A percentile compares a stretch with the other conserved stretches of the same genome.
Evolutionary conservation across 495 filamentous ascomycete species (phyloP).

Genomic region (Lasiosphaeria hispida): DNA sequence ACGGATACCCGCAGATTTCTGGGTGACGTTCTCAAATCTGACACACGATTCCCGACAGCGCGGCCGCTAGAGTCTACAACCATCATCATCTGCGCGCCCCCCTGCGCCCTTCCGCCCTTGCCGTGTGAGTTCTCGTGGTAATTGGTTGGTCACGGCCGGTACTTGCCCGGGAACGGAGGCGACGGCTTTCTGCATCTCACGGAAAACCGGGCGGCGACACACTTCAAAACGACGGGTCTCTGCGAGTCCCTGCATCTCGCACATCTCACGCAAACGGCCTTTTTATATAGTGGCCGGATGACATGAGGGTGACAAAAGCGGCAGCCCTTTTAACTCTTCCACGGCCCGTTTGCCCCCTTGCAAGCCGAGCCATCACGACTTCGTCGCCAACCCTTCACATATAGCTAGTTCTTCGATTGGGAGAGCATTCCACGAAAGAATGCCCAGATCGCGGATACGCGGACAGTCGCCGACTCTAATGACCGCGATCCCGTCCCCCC

Average conservation of each 20-base stretch:
- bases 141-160: conserved; percentile 26
- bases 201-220: conserved; percentile 24
- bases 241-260: conserved; percentile 23
- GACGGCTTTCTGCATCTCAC: conserved; percentile 26
- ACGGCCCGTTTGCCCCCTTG: neutral
- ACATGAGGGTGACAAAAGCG: conserved; percentile 19
- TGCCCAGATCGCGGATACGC: conserved; percentile 44
- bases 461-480: conserved; percentile 40
- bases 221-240: conserved; percentile 24
- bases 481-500: conserved; percentile 36
- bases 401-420: conserved; percentile 2
- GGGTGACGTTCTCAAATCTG: conserved; percentile 23
- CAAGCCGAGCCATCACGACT: neutral
- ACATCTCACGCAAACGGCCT: conserved; percentile 15
- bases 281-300: conserved; percentile 14
- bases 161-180: conserved; percentile 21
- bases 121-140: conserved; percentile 10
- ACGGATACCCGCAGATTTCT: conserved; percentile 25
- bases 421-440: conserved; percentile 33
- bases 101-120: conserved; percentile 16
- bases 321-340: conserved; percentile 13
- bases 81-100: conserved; percentile 10
- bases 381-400: neutral
- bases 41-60: conserved; percentile 32
- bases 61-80: conserved; percentile 24